Evolutionary conservation across 164 flowering plant species (phyloP).

Genomic region (Taxillus chinensis): DNA sequence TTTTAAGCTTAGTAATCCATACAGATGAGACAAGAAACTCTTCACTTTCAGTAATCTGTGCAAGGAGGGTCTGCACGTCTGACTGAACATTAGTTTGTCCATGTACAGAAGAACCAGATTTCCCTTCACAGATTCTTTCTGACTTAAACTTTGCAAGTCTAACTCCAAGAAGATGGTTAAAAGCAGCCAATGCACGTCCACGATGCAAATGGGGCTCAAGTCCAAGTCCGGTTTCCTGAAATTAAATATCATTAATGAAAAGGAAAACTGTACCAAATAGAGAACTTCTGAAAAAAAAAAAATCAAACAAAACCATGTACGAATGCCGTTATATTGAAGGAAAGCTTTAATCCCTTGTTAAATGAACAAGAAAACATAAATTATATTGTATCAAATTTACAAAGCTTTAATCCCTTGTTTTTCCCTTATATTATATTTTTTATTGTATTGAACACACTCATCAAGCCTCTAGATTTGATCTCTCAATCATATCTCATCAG

Average conservation of each 20-base stretch:
- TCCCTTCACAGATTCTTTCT: slow-evolving; percentile 21
- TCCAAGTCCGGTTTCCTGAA: slow-evolving; percentile 65
- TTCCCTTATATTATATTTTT: no score
- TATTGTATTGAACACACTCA: no score
- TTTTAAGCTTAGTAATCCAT: slow-evolving; percentile 12
- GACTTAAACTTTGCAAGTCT: slow-evolving; percentile 59
- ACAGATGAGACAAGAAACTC: slow-evolving; percentile 75
- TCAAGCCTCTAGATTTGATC: no score
- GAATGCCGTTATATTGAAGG: no score
- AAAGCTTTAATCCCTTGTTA: no score
- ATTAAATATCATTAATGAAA: slow-evolving; percentile 8
- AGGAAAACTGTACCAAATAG: not conserved
- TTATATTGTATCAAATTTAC: no score
- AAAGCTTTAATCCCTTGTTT: no score
- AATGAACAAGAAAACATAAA: no score
- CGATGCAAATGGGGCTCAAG: slow-evolving; percentile 93
- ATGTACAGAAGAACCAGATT: slow-evolving; percentile 29
- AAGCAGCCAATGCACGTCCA: slow-evolving; percentile 90
- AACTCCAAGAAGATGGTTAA: slow-evolving; percentile 53
- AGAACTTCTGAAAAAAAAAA: no score
- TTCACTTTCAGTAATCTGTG: slow-evolving; percentile 64
- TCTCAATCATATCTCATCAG: no score
- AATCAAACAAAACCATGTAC: no score
- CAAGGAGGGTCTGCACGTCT: slow-evolving; percentile 75
- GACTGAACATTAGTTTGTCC: slow-evolving; percentile 65